phyloP scores from a whole-genome alignment of 805 yeast species.

The Kurtzmaniella cleridarum region DNA sequence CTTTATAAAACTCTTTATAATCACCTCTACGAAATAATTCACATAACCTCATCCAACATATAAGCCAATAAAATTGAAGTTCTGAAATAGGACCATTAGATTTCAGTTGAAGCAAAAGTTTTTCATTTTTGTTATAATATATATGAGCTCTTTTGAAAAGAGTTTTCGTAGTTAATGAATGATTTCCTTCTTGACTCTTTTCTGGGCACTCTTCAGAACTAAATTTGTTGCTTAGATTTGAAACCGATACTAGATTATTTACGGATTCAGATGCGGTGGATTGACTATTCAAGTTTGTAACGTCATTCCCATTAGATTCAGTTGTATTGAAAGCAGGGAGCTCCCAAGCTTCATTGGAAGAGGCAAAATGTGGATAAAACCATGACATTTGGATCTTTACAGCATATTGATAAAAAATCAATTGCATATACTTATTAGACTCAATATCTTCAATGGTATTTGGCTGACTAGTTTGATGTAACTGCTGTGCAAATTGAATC shows the following conservation, averaged over 20 bases:
- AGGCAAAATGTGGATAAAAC: background rate
- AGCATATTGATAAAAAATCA: conserved; percentile 20
- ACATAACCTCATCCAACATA: conserved; percentile 17
- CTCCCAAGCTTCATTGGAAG: no score
- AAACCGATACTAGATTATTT: no score
- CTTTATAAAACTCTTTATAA: conserved; percentile 19
- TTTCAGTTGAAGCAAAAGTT: conserved; percentile 7
- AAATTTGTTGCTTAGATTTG: no score
- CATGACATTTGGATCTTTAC: conserved; percentile 3
- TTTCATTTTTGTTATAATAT: conserved; percentile 18
- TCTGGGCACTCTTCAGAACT: no score
- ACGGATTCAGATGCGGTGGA: no score
- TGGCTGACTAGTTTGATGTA: conserved; percentile 22
- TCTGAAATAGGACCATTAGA: conserved; percentile 10
- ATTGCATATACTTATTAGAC: conserved; percentile 23
- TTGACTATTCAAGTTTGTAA: no score
- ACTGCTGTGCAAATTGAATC: conserved; percentile 11
- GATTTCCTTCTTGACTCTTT: no score
- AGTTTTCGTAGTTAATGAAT: conserved; percentile 3
- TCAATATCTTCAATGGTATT: conserved; percentile 10
- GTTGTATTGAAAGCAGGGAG: no score
- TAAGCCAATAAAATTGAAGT: conserved; percentile 15
- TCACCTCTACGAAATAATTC: conserved; percentile 20
- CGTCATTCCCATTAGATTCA: no score
- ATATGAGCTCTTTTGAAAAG: conserved; percentile 17